Evolutionary conservation across 495 filamentous ascomycete species (phyloP).

Genomic region (Penicillium subrubescens): DNA sequence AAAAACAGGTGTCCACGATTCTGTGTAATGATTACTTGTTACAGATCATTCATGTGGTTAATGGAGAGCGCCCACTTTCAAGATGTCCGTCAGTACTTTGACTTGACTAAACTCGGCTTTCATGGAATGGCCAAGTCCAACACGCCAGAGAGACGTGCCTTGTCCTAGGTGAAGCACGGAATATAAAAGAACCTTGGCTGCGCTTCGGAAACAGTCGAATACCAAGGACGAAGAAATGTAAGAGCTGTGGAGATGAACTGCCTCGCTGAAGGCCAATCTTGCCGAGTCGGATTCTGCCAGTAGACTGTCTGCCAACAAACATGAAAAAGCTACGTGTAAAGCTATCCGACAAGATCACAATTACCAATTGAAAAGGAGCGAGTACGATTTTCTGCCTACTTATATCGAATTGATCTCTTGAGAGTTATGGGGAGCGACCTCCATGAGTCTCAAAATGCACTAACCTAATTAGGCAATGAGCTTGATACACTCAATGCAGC

Average conservation of each 20-base stretch:
- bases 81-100: no score
- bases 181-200: constrained; percentile 8
- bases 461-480: constrained; percentile 29
- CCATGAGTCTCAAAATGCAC: constrained; percentile 10
- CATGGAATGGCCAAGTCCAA: neutral
- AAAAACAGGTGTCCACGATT: neutral
- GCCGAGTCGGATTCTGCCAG: constrained; percentile 34
- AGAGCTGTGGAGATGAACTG: constrained; percentile 37
- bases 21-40: neutral
- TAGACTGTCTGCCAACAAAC: neutral
- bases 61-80: no score
- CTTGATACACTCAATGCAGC: constrained; percentile 1
- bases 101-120: neutral
- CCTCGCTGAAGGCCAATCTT: constrained; percentile 39
- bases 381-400: neutral
- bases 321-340: neutral
- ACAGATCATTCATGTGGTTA: no score
- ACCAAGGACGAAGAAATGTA: constrained; percentile 48
- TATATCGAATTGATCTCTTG: neutral
- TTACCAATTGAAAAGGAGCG: neutral
- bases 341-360: neutral
- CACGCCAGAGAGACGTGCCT: neutral
- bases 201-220: constrained; percentile 40
- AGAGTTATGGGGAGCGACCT: constrained; percentile 1
- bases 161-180: no score